Evolutionary conservation across 306 rosid species (phyloP).

Genomic region (Urtica urens): DNA sequence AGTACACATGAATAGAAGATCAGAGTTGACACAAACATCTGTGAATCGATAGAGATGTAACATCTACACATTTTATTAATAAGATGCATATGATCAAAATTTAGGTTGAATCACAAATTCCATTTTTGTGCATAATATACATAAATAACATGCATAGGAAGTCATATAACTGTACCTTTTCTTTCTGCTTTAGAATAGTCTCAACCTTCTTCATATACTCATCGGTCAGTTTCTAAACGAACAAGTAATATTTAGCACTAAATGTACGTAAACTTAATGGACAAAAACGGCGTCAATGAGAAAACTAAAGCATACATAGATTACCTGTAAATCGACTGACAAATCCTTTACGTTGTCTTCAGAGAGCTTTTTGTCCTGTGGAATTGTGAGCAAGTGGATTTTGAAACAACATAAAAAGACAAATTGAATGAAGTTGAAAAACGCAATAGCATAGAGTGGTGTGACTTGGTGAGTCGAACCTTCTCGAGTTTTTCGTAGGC

Average conservation of each 20-base stretch:
- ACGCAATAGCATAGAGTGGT: conserved; percentile 5
- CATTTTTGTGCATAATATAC: too few relatives aligned
- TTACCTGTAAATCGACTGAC: conserved; percentile 90
- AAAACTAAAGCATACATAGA: background rate
- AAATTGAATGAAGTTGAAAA: conserved; percentile 3
- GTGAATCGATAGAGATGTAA: background rate
- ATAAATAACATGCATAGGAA: too few relatives aligned
- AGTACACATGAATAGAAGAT: background rate
- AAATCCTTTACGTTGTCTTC: conserved; percentile 81
- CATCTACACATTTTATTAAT: background rate
- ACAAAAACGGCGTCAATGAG: background rate
- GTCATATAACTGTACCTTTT: conserved; percentile 40
- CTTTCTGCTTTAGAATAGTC: conserved; percentile 66
- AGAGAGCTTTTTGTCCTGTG: conserved; percentile 80
- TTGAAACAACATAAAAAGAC: conserved; percentile 9
- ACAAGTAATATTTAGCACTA: conserved; percentile 3
- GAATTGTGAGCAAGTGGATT: conserved; percentile 11
- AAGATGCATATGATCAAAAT: background rate
- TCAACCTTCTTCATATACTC: conserved; percentile 87
- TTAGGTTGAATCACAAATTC: background rate
- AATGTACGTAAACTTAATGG: background rate
- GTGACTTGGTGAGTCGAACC: conserved; percentile 34
- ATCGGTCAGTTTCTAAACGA: conserved; percentile 66
- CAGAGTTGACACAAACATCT: background rate
- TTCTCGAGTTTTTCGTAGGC: conserved; percentile 93